Base-by-base conservation (phyloP, 148 eudicot species). In the Rhododendron mucronatum region DNA sequence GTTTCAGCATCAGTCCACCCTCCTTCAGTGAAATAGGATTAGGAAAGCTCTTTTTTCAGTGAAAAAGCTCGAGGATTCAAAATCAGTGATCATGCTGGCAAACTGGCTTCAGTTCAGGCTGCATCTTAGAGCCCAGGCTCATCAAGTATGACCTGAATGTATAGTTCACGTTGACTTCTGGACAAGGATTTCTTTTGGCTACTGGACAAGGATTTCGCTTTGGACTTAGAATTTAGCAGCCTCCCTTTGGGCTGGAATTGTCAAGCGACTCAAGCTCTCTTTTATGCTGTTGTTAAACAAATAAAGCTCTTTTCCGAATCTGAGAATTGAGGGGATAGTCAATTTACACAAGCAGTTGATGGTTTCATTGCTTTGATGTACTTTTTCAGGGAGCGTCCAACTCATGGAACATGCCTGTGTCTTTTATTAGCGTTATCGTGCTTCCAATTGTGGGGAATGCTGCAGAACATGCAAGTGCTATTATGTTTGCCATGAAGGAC, bases 371-470 rank as follows among this genome's bases (percentile, higher is more conserved):
- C 45, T 9, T 57, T 81, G 48, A 12, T 85, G 14, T 30, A 16
- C 59, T 35, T 84, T 14, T 89, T 90, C 92, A 96, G 98, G 98
- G 98, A 86, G 96, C 98, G 78, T 96, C 98, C 41, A 94, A 93
- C 59, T 90, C 96, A 7, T 90, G 89, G 96, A 93, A 93, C 88
- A 92, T 96, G 90, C 94, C 98, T 7, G 92, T 93, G 47, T 89
- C 96, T 74, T 96, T 96, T 90, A 94, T 96, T 41, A 96, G 98
- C 84, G 98, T 96, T 57, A 94, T 96, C 87, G 88, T 95, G 87
- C 98, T 94, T 90, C 98, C 99, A 69, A 95, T 96, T 86, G 98
- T 95, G 15, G 98, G 97, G 35, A 96, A 96, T 85, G 99, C 99
- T 79, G 98, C 99, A 79, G 99, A 94, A 86, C 98, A 95, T 92